A percentile compares a stretch with the other conserved stretches of the same genome.
Evolutionary conservation across 1,284 basidiomycete species (phyloP).

Genomic region (Quambalaria eucalypti): DNA sequence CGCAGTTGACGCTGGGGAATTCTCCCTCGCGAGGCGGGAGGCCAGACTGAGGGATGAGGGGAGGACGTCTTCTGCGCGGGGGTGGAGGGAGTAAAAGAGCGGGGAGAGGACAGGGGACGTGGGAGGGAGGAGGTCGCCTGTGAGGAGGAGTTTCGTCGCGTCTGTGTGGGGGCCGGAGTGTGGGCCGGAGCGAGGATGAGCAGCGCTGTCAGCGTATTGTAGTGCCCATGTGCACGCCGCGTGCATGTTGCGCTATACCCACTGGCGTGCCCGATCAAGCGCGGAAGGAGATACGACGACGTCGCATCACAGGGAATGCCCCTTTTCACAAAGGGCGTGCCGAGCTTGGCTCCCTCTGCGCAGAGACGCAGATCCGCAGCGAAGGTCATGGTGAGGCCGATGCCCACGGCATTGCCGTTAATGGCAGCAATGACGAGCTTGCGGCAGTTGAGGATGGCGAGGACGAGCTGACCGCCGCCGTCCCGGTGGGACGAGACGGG

Average conservation of each 20-base stretch:
- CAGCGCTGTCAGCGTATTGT: not conserved
- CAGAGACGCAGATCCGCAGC: conserved; percentile 21
- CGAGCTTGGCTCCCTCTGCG: conserved; percentile 22
- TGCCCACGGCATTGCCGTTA: conserved; percentile 34
- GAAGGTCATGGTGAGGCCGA: conserved; percentile 31
- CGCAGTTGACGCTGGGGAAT: conserved; percentile 27
- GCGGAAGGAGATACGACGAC: conserved; percentile 22
- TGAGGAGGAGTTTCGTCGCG: conserved; percentile 27
- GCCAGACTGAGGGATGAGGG: conserved; percentile 18
- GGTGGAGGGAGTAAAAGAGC: conserved; percentile 15
- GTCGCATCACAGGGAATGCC: conserved; percentile 34
- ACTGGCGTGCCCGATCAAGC: conserved; percentile 16
- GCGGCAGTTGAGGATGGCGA: conserved; percentile 23
- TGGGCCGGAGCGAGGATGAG: not conserved
- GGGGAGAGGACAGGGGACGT: conserved; percentile 10
- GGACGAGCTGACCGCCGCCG: conserved; percentile 19
- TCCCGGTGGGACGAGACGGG: conserved; percentile 20
- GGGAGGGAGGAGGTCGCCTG: conserved; percentile 21
- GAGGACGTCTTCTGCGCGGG: conserved; percentile 18
- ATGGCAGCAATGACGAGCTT: conserved; percentile 32
- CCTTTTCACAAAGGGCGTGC: conserved; percentile 28
- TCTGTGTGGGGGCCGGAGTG: too few species aligned
- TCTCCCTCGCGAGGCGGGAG: conserved; percentile 15
- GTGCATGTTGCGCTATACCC: not conserved
- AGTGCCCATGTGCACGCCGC: not conserved